phyloP scores from a whole-genome alignment of 352 stramenopile species.

The Nothophytophthora sp. region DNA sequence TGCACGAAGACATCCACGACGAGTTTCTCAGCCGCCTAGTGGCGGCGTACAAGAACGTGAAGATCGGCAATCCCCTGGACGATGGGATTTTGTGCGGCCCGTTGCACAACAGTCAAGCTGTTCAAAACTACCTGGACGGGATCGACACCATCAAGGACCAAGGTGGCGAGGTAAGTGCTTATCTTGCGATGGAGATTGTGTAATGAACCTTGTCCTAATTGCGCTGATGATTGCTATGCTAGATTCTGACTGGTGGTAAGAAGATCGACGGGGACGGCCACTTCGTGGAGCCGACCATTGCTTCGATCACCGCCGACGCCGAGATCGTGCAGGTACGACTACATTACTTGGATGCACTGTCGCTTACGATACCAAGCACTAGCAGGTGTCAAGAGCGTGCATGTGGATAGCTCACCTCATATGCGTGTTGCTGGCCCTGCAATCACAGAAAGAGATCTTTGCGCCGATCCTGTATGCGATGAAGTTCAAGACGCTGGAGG shows the following conservation, averaged over 20 bases:
- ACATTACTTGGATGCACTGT: too few species aligned
- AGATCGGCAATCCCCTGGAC: constrained; percentile 89
- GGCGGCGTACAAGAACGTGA: constrained; percentile 87
- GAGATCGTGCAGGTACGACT: constrained; percentile 70
- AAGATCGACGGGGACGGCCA: constrained; percentile 76
- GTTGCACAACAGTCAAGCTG: constrained; percentile 65
- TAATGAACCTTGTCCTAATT: too few species aligned
- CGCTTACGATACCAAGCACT: too few species aligned
- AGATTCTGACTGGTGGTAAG: constrained; percentile 89
- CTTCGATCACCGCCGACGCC: constrained; percentile 79
- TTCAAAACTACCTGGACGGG: constrained; percentile 85
- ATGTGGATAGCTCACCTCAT: too few species aligned
- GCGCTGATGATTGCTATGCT: constrained; percentile 12
- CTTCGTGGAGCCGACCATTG: constrained; percentile 93
- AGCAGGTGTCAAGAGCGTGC: too few species aligned
- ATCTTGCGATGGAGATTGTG: constrained; percentile 1
- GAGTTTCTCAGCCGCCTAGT: constrained; percentile 85
- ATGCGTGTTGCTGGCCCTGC: neutral
- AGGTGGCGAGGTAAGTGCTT: constrained; percentile 68
- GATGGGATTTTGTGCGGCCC: constrained; percentile 86
- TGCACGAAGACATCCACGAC: constrained; percentile 92
- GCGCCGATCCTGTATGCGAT: constrained; percentile 91
- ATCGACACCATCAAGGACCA: constrained; percentile 88
- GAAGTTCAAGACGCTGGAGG: constrained; percentile 90
- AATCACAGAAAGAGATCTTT: constrained; percentile 89